These are phyloP conservation scores for Serendipita sp. DNA, from an alignment of 768 basidiomycete species.

Conservation along the genomic window DNA sequence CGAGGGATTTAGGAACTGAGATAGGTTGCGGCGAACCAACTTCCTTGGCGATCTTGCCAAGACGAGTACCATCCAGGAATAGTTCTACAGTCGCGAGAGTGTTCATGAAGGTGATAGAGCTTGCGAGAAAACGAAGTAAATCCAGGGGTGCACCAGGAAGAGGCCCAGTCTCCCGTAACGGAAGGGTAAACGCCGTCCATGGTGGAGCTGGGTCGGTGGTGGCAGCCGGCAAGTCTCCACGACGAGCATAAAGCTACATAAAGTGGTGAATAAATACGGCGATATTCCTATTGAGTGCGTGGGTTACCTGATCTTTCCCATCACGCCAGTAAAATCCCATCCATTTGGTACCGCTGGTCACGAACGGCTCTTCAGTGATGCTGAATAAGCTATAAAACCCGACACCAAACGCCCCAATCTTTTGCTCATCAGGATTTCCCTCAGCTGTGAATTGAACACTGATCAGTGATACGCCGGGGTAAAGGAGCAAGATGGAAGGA, in stretches of 20 bases:
- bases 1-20: constrained; percentile 40
- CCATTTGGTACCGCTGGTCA: constrained; percentile 51
- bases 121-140: constrained; percentile 75
- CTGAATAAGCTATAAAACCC: constrained; percentile 74
- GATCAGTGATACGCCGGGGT: too few relatives aligned
- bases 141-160: constrained; percentile 70
- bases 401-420: constrained; percentile 93
- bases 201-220: constrained; percentile 19
- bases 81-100: constrained; percentile 62
- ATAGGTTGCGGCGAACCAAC: constrained; percentile 36
- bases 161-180: constrained; percentile 60
- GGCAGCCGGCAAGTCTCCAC: constrained; percentile 43
- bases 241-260: constrained; percentile 60
- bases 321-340: constrained; percentile 97
- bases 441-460: constrained; percentile 50
- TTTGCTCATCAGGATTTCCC: constrained; percentile 87
- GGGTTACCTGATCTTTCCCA: constrained; percentile 58
- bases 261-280: not conserved
- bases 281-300: not conserved
- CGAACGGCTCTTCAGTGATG: constrained; percentile 69
- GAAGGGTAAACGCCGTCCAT: constrained; percentile 89
- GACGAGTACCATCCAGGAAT: constrained; percentile 62
- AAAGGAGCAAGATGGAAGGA: too few relatives aligned
- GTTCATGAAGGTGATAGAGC: constrained; percentile 87
- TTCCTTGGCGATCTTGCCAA: constrained; percentile 51